phyloP scores from a whole-genome alignment of 148 eudicot species.

The Vaccinium vitisidaea region DNA sequence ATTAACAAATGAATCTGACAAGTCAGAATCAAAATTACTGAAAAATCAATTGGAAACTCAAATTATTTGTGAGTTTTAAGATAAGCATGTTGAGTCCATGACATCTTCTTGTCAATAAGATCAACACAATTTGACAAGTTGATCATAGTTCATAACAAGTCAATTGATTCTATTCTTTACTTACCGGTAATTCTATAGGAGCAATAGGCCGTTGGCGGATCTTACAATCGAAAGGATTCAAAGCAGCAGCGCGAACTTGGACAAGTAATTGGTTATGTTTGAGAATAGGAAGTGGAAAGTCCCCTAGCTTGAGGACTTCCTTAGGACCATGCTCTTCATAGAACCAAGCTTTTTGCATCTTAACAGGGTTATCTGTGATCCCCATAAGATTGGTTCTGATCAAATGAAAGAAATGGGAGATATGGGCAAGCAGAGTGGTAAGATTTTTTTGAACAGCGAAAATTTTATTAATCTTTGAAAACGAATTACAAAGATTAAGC shows the following conservation, averaged over 20 bases:
- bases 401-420: not conserved
- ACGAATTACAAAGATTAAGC: too few relatives aligned
- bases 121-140: not conserved
- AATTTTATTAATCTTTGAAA: too few relatives aligned
- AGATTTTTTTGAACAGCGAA: too few relatives aligned
- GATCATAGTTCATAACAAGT: not conserved
- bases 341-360: slow-evolving; percentile 51
- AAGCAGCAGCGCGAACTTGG: slow-evolving; percentile 52
- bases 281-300: slow-evolving; percentile 34
- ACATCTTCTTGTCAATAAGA: not conserved
- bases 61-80: not conserved
- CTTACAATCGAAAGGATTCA: slow-evolving; percentile 59
- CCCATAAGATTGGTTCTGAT: not conserved
- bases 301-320: slow-evolving; percentile 46
- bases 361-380: not conserved
- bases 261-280: slow-evolving; percentile 40
- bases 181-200: slow-evolving; percentile 44
- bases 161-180: slow-evolving; percentile 5
- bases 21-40: not conserved
- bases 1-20: not conserved
- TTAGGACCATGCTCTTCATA: slow-evolving; percentile 53
- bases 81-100: not conserved
- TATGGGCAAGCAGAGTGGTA: not conserved
- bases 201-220: slow-evolving; percentile 34
- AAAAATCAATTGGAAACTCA: not conserved